These are phyloP conservation scores for Suillus ampliporus DNA, from an alignment of 768 basidiomycete genomes.

Conservation along the genomic window DNA sequence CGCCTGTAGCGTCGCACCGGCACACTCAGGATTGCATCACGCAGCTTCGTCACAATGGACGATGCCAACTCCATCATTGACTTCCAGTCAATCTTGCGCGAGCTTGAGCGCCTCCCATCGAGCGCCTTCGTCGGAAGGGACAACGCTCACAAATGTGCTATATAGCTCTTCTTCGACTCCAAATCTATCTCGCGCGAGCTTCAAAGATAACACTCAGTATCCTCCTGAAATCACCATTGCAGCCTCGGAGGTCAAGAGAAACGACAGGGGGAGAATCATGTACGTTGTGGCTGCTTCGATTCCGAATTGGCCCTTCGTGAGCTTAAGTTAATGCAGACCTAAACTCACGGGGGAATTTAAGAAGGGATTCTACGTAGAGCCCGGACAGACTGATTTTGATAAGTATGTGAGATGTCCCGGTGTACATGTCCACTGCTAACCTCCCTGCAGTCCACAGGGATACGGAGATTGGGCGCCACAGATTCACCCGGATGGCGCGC, in stretches of 20 bases:
- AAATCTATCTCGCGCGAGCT: background rate
- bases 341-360: background rate
- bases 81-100: background rate
- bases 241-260: slow-evolving; percentile 7
- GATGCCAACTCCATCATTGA: background rate
- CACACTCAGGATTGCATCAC: background rate
- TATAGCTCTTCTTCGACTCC: slow-evolving; percentile 4
- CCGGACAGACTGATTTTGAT: slow-evolving; percentile 2
- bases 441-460: background rate
- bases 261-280: slow-evolving; percentile 6
- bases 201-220: background rate
- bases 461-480: slow-evolving; percentile 42
- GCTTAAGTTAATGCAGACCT: background rate
- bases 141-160: background rate
- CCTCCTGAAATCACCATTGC: background rate
- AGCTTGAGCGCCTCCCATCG: background rate
- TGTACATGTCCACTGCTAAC: background rate
- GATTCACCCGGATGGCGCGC: slow-evolving; percentile 58
- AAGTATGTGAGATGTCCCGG: background rate
- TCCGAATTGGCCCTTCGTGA: background rate
- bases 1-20: background rate
- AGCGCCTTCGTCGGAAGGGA: background rate
- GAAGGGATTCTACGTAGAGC: background rate
- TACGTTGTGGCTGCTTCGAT: background rate
- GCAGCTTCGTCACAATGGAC: background rate